These are phyloP conservation scores for Hypoxylon intermedium DNA, from an alignment of 495 filamentous ascomycete genomes.

Conservation along the genomic window DNA sequence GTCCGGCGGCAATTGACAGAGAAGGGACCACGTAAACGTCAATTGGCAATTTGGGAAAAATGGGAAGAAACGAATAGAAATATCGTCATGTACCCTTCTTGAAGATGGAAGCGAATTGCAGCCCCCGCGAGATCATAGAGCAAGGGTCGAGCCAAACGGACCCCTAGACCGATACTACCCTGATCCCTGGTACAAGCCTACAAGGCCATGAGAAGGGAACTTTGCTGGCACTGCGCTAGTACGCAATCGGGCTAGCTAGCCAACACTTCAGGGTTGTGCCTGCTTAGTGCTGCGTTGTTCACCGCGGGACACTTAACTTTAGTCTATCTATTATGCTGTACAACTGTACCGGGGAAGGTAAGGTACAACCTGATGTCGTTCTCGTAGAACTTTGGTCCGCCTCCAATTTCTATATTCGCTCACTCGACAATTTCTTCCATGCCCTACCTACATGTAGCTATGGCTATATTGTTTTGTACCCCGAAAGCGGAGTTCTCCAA, in stretches of 20 bases:
- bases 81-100: background rate
- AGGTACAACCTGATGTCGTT: conserved; percentile 34
- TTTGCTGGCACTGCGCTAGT: conserved; percentile 26
- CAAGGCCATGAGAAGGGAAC: conserved; percentile 2
- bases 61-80: conserved; percentile 12
- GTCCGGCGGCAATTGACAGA: conserved; percentile 19
- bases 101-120: conserved; percentile 7
- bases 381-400: conserved; percentile 37
- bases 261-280: background rate
- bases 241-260: conserved; percentile 4
- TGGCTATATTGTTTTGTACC: conserved; percentile 33
- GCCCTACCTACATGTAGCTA: conserved; percentile 27
- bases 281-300: conserved; percentile 38
- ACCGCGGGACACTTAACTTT: conserved; percentile 15
- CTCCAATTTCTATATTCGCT: conserved; percentile 47
- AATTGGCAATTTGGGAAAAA: conserved; percentile 19
- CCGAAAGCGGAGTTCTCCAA: conserved; percentile 39
- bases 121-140: conserved; percentile 38
- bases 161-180: conserved; percentile 31
- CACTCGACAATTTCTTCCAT: conserved; percentile 11
- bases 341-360: conserved; percentile 18
- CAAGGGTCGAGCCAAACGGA: conserved; percentile 23
- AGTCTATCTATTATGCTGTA: too few relatives aligned
- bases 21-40: background rate
- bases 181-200: conserved; percentile 23